Conservation (phyloP, 495 filamentous ascomycete species). For the Extremus antarcticus region DNA sequence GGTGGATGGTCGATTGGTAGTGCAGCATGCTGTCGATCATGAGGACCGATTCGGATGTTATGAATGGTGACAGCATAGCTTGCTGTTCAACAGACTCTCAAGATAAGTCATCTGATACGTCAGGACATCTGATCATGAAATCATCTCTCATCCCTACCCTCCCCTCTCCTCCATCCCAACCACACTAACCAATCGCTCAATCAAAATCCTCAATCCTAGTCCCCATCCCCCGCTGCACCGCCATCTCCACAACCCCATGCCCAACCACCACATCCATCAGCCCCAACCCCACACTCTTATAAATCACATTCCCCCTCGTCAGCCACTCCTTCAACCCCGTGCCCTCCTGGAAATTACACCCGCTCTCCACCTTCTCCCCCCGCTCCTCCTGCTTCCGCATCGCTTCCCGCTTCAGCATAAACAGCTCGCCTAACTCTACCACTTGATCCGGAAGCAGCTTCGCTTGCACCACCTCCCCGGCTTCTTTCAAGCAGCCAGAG, state of each 20-base stretch:
- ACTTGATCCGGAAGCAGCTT: constrained; percentile 60
- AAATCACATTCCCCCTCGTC: constrained; percentile 72
- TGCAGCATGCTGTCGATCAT: no score
- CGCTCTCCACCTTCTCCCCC: constrained; percentile 22
- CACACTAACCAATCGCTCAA: neutral
- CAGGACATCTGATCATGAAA: neutral
- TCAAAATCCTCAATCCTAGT: constrained; percentile 61
- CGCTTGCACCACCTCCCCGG: constrained; percentile 79
- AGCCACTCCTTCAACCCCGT: constrained; percentile 60
- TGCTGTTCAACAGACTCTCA: no score
- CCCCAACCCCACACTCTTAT: constrained; percentile 70
- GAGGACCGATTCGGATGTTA: no score
- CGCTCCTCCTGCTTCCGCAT: constrained; percentile 28
- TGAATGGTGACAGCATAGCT: no score
- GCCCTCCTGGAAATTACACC: constrained; percentile 35
- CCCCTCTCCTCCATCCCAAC: no score
- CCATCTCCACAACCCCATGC: constrained; percentile 61
- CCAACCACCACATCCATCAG: constrained; percentile 78
- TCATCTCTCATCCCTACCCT: neutral
- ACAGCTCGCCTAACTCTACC: constrained; percentile 76
- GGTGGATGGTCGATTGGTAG: no score
- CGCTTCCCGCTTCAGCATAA: constrained; percentile 52
- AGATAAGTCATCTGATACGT: no score
- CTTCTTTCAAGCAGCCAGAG: constrained; percentile 68
- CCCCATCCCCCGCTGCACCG: constrained; percentile 62